Conservation (phyloP, 2,329 filamentous ascomycete genomes). For the Diaporthe sp. region DNA sequence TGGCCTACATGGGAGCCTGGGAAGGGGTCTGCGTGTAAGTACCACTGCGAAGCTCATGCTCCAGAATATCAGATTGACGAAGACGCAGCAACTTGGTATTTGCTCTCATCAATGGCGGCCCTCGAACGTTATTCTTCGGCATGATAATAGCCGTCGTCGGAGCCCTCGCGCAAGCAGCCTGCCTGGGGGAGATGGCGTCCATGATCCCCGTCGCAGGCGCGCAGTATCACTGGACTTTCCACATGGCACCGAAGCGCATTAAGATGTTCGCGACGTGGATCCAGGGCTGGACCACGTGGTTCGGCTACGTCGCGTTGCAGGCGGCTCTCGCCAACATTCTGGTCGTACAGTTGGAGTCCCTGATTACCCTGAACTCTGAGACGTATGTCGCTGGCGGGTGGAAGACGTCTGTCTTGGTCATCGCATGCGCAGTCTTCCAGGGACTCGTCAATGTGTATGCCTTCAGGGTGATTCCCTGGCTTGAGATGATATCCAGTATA, state of each 20-base stretch:
- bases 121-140: constrained; percentile 48
- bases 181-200: constrained; percentile 54
- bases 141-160: constrained; percentile 47
- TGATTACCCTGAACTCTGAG: constrained; percentile 30
- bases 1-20: constrained; percentile 30
- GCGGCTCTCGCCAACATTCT: constrained; percentile 49
- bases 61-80: neutral
- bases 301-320: constrained; percentile 53
- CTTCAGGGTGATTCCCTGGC: constrained; percentile 53
- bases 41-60: too few species aligned
- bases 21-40: constrained; percentile 1
- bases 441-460: constrained; percentile 47
- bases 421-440: constrained; percentile 49
- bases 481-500: constrained; percentile 53
- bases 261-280: constrained; percentile 32
- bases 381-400: constrained; percentile 43
- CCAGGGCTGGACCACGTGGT: constrained; percentile 56
- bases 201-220: constrained; percentile 55
- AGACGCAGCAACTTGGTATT: constrained; percentile 36
- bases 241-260: constrained; percentile 8
- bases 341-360: constrained; percentile 4
- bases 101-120: constrained; percentile 49
- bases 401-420: constrained; percentile 55
- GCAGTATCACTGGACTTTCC: constrained; percentile 56
- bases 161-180: constrained; percentile 47